Evolutionary conservation across 2,329 filamentous ascomycete species (phyloP).

Genomic region (Penicillium sp.): DNA sequence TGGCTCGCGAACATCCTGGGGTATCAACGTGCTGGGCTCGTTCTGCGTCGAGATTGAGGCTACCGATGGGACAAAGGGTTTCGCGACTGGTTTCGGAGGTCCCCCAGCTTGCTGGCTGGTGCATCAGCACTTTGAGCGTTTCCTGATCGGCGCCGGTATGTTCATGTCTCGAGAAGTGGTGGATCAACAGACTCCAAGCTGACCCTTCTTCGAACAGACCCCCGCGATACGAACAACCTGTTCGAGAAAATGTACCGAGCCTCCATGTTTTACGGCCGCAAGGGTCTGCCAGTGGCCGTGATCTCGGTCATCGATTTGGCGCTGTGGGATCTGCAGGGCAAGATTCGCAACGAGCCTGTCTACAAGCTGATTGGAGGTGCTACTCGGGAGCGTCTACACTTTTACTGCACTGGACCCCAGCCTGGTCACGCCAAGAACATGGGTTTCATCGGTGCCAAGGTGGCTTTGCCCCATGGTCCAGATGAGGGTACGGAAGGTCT

Average conservation of each 20-base stretch:
- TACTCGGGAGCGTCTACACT: constrained; percentile 80
- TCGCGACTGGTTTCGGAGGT: constrained; percentile 91
- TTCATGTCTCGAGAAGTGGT: background rate
- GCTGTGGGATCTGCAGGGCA: constrained; percentile 88
- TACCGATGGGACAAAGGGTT: constrained; percentile 87
- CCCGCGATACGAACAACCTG: constrained; percentile 84
- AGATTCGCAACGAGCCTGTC: constrained; percentile 88
- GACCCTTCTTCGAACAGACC: constrained; percentile 58
- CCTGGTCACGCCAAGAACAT: constrained; percentile 77
- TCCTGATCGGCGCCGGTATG: constrained; percentile 75
- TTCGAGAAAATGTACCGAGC: constrained; percentile 97
- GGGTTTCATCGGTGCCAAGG: constrained; percentile 90
- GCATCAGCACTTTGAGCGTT: constrained; percentile 89
- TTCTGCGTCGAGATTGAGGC: constrained; percentile 90
- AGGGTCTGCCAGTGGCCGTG: constrained; percentile 84
- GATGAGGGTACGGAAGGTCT: constrained; percentile 82
- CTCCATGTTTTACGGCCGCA: constrained; percentile 95
- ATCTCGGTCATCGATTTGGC: constrained; percentile 95
- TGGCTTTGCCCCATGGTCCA: constrained; percentile 85
- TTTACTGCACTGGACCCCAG: constrained; percentile 93
- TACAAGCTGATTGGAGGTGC: constrained; percentile 93
- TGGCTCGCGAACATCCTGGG: constrained; percentile 86
- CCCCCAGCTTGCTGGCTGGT: constrained; percentile 93
- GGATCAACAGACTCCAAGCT: constrained; percentile 1
- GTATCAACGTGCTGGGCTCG: constrained; percentile 91